Conservation (phyloP, 1,139 yeast genomes). For the Pichia sp. region DNA sequence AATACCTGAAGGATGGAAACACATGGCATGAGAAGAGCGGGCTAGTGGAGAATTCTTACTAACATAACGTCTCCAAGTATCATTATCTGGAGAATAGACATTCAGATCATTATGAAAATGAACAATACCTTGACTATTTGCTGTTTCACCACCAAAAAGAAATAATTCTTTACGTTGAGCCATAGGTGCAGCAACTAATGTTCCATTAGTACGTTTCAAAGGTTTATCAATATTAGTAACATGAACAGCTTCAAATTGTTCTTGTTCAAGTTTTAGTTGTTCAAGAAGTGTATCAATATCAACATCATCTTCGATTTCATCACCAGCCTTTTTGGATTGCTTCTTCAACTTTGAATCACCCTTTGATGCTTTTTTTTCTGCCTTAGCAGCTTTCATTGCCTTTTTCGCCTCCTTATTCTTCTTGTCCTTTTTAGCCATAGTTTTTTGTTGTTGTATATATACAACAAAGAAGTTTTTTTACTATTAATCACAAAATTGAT, state of each 20-base stretch:
- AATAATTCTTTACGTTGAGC: conserved; percentile 73
- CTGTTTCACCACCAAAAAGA: conserved; percentile 83
- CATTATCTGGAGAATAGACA: conserved; percentile 68
- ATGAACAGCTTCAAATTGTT: conserved; percentile 63
- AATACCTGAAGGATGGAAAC: conserved; percentile 86
- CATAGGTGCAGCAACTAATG: conserved; percentile 69
- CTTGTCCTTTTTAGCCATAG: conserved; percentile 85
- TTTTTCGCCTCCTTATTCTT: conserved; percentile 87
- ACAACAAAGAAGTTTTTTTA: too few species aligned
- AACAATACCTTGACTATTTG: conserved; percentile 45
- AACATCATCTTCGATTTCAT: conserved; percentile 70
- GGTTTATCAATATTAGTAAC: conserved; percentile 58
- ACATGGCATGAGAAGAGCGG: conserved; percentile 89
- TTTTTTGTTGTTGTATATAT: too few species aligned
- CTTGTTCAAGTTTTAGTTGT: conserved; percentile 74
- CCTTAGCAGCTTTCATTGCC: conserved; percentile 81
- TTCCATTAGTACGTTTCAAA: conserved; percentile 60
- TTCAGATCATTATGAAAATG: conserved; percentile 76
- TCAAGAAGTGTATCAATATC: conserved; percentile 82
- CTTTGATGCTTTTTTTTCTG: conserved; percentile 66
- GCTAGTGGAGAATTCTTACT: conserved; percentile 91
- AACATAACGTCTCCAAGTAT: conserved; percentile 70
- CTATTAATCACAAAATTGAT: neutral
- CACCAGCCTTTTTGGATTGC: conserved; percentile 64
- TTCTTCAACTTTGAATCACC: conserved; percentile 72